These are phyloP conservation scores for Parastagonospora nodorum DNA, from an alignment of 2,329 filamentous ascomycete species.

Conservation along the genomic window DNA sequence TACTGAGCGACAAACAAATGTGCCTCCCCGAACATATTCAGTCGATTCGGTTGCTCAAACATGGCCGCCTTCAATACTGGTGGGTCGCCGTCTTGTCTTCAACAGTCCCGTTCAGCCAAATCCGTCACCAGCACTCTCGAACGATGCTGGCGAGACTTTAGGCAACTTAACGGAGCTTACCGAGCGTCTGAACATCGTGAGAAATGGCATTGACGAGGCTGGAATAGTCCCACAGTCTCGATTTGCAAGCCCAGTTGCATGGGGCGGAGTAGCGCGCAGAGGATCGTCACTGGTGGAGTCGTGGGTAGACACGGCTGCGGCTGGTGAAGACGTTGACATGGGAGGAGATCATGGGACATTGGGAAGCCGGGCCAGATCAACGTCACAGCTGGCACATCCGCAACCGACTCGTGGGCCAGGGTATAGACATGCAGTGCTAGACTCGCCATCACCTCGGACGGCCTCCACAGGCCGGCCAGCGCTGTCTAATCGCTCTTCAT, in stretches of 20 bases:
- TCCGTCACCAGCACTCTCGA: slow-evolving; percentile 1
- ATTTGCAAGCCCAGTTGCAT: slow-evolving; percentile 1
- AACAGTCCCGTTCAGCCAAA: background rate
- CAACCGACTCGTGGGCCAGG: too few species aligned
- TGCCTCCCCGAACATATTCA: too few species aligned
- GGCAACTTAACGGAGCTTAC: background rate
- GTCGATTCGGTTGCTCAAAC: background rate
- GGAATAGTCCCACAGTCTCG: slow-evolving; percentile 1
- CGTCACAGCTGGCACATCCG: too few species aligned
- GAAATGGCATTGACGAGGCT: background rate
- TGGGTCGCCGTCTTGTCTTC: background rate
- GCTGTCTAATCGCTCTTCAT: too few species aligned
- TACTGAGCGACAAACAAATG: background rate
- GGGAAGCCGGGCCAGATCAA: too few species aligned
- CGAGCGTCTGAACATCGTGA: background rate
- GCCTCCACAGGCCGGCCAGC: too few species aligned
- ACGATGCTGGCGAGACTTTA: background rate
- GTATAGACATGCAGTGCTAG: too few species aligned
- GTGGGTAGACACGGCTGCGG: too few species aligned
- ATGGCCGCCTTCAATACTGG: background rate
- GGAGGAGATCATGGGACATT: too few species aligned
- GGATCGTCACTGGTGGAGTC: background rate
- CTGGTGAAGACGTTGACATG: too few species aligned
- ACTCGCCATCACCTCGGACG: too few species aligned
- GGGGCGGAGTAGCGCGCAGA: background rate